Base-by-base conservation (phyloP, 2,329 filamentous ascomycete species). In the Phialemoniopsis sp. region DNA sequence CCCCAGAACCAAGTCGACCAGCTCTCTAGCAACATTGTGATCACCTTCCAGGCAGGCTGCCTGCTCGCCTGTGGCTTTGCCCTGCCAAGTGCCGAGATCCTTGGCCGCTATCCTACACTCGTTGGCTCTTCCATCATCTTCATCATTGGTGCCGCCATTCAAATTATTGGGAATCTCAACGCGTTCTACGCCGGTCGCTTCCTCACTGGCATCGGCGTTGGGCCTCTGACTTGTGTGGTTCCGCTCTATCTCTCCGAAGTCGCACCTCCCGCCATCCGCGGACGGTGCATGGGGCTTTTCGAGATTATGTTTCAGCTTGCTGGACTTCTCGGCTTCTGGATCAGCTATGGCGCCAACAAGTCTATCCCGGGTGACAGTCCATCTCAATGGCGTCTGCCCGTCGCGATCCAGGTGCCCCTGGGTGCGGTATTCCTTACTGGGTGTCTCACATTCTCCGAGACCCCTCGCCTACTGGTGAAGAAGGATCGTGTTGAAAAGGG, bases 241-340 rank as follows among this genome's bases (percentile, higher is more conserved):
- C 76, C 76, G 2, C 67, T 80, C 29, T 80, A 80, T 52, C 72
- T 78, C 33, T 71, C 74, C 1, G 76, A 80, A 52, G 72, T 68
- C 48, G 71, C 75, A 0, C 71, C 74, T 46, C 68, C 74, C 1
- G 66, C 64, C 13, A 72, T 66, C 33, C 65, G 76, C 28, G 37
- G 38, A n/a, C n/a, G n/a, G n/a, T n/a, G n/a, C n/a, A n/a, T n/a
- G n/a, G n/a, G n/a, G n/a, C n/a, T n/a, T n/a, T n/a, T n/a, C n/a
- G n/a, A n/a, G n/a, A n/a, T n/a, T n/a, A n/a, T n/a, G n/a, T n/a
- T n/a, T n/a, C n/a, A n/a, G n/a, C 13, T 75, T 75, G 47, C 77
- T 78, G 73, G 72, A 77, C 4, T 46, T 40, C 29, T 38, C 49
- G 29, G 43, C 38, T 32, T 78, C 62, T 77, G 77, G 50, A 67